These are phyloP conservation scores for Tripterygium wilfordii DNA, from an alignment of 177 flowering plant species.

Conservation along the genomic window DNA sequence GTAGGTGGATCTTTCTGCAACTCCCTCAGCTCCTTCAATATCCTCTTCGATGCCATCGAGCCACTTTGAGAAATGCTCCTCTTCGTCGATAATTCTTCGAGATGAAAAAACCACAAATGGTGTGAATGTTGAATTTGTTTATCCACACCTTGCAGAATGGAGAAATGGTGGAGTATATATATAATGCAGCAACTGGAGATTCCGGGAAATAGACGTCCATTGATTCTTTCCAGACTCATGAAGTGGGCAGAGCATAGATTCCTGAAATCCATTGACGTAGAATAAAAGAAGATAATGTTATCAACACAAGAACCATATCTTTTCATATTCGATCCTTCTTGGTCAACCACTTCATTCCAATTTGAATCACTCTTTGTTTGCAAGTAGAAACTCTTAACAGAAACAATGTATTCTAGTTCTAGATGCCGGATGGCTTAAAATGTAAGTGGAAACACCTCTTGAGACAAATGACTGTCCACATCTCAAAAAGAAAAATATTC, in stretches of 20 bases:
- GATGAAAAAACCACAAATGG: no score
- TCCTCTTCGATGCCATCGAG: conserved; percentile 61
- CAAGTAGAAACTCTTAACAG: no score
- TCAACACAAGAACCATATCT: conserved; percentile 3
- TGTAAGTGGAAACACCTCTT: no score
- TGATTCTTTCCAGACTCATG: conserved; percentile 14
- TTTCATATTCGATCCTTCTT: background rate
- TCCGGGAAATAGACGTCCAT: conserved; percentile 9
- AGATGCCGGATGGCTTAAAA: no score
- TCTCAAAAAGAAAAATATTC: conserved; percentile 19
- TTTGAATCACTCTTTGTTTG: background rate
- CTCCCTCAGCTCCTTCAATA: conserved; percentile 68
- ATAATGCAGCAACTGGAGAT: conserved; percentile 11
- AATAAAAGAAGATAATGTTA: no score
- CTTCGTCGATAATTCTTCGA: no score
- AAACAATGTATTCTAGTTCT: no score
- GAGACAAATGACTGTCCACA: no score
- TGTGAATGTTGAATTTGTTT: no score
- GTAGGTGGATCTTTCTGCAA: conserved; percentile 80
- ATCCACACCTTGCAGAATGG: no score
- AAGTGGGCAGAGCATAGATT: conserved; percentile 40
- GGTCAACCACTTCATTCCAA: background rate
- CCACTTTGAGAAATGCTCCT: background rate
- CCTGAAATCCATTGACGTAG: no score
- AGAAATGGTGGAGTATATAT: conserved; percentile 16